Percentiles rank a stretch among this genome's conserved stretches.
Evolutionary conservation across 306 rosid genomes (phyloP).

Genomic region (Argentina anserina): DNA sequence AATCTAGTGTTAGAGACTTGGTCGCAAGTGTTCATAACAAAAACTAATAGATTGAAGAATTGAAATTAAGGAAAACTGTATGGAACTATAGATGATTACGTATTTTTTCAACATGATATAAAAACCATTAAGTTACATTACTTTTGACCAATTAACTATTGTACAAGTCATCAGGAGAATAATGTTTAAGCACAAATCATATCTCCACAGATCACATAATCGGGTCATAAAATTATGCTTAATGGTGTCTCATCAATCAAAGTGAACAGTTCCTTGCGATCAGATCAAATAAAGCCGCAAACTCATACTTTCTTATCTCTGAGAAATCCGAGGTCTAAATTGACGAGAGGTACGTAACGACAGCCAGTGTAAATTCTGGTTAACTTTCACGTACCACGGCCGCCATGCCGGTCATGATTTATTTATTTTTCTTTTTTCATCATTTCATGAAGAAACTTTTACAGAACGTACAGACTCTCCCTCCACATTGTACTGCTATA

Average conservation of each 20-base stretch:
- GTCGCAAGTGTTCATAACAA: too few species aligned
- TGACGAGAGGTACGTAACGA: background rate
- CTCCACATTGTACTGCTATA: background rate
- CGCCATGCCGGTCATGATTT: background rate
- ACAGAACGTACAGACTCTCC: background rate
- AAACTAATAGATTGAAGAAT: too few species aligned
- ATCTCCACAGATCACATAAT: background rate
- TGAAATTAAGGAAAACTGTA: too few species aligned
- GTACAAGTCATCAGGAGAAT: background rate
- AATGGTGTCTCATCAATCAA: background rate
- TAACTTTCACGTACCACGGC: background rate
- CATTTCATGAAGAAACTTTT: background rate
- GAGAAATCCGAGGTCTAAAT: background rate
- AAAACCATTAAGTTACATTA: background rate
- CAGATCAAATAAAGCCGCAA: background rate
- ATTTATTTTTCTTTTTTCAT: background rate
- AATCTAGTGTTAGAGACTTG: too few species aligned
- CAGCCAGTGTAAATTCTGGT: background rate
- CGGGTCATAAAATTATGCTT: background rate
- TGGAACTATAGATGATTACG: background rate
- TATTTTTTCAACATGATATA: background rate
- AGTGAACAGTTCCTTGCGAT: background rate
- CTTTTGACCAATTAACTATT: background rate
- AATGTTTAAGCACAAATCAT: background rate
- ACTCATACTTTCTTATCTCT: background rate